Base-by-base conservation (phyloP, 345 rosid genomes). In the Hibiscus tridactylites region DNA sequence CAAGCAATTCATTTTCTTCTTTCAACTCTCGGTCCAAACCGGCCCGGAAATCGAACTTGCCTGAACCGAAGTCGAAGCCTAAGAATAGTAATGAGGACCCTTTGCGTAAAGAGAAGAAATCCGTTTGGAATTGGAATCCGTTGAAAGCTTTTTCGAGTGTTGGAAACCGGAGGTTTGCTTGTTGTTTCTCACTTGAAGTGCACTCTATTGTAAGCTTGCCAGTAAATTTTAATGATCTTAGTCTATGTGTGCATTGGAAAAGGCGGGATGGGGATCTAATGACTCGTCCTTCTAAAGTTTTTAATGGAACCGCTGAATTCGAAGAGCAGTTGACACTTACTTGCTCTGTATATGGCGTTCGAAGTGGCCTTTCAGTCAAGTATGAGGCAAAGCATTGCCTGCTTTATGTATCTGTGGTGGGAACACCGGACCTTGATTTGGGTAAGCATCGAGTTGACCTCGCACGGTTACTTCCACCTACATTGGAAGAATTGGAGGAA, bases 401-500 rank as follows among this genome's bases (percentile, higher is more conserved):
- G 86, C 85, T 94, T 35, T 91, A 82, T 77, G 93, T 82, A 42
- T 76, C 88, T 54, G 79, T 85, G 71, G 75, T 80, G 74, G 89
- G 85, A 74, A 77, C 81, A 21, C 90, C 87, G 1, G 97, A 87
- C 62, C 80, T 88, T 82, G 97, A 94, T 82, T 78, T 94, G 81
- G 98, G 98, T 53, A 94, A 91, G 86, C 98, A 94, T 75, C 90
- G 96, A 70, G 86, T 94, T 79, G 98, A 94, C 68, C 93, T 94
- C 70, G 87, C 98, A 0, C 88, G 88, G 75, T 75, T 94, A 79
- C 95, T 94, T 79, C 98, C 98, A 59, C 87, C 87, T 73, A 90
- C 98, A 16, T 77, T 94, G 78, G 98, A 94, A 82, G 98, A 91
- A 74, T 73, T 94, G 82, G 92, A 91, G 76, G 96, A 88, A 75